Percentiles rank a stretch among this genome's conserved stretches.
phyloP scores from a whole-genome alignment of 2,329 filamentous ascomycete species.

The Epichloe gansuensis region DNA sequence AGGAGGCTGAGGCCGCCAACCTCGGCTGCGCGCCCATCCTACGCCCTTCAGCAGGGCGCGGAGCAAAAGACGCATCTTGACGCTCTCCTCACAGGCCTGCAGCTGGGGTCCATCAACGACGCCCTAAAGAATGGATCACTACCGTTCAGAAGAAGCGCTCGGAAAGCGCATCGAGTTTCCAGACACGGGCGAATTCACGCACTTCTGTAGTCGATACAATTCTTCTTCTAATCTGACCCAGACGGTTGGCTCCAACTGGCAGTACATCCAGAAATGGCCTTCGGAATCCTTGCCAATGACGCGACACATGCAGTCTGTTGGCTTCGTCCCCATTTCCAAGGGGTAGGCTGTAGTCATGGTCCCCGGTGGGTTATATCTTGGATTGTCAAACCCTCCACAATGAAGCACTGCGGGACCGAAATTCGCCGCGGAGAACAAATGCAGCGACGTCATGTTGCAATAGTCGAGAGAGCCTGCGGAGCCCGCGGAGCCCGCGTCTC shows the following conservation, averaged over 20 bases:
- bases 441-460: slow-evolving; percentile 3
- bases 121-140: slow-evolving; percentile 26
- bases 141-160: too few species aligned
- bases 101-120: too few species aligned
- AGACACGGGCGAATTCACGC: slow-evolving; percentile 4
- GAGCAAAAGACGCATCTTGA: slow-evolving; percentile 13
- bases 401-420: slow-evolving; percentile 4
- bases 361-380: slow-evolving; percentile 5
- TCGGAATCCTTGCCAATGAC: slow-evolving; percentile 5
- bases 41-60: slow-evolving; percentile 14
- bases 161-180: slow-evolving; percentile 1
- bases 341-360: slow-evolving; percentile 4
- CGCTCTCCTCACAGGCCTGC: slow-evolving; percentile 9
- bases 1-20: slow-evolving; percentile 26
- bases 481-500: background rate
- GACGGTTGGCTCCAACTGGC: slow-evolving; percentile 6
- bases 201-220: slow-evolving; percentile 6
- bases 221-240: slow-evolving; percentile 7
- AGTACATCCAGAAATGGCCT: slow-evolving; percentile 7
- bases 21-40: slow-evolving; percentile 21
- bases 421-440: slow-evolving; percentile 4
- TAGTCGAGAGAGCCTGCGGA: background rate
- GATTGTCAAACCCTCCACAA: background rate
- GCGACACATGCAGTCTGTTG: background rate
- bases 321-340: background rate